Percentiles rank a stretch among this genome's conserved stretches.
These are phyloP conservation scores for Tothia fuscella DNA, from an alignment of 2,329 filamentous ascomycete genomes.

Conservation along the genomic window DNA sequence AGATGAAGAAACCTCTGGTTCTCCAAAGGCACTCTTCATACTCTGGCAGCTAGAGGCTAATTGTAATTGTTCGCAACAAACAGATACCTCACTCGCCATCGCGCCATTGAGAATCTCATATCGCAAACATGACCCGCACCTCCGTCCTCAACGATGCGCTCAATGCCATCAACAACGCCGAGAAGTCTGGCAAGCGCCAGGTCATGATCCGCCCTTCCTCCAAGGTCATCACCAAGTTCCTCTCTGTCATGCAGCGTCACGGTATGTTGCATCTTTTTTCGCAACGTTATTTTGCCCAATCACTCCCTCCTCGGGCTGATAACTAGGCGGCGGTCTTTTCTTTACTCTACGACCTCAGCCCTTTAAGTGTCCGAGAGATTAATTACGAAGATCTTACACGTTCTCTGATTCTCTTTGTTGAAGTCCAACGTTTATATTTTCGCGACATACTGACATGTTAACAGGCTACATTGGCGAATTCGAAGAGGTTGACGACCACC, in stretches of 20 bases:
- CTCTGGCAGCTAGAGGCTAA: conserved; percentile 57
- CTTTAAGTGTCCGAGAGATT: conserved; percentile 99
- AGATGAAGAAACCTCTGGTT: conserved; percentile 56
- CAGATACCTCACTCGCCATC: conserved; percentile 49
- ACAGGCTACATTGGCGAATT: conserved; percentile 98
- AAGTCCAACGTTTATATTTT: conserved; percentile 88
- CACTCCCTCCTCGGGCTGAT: conserved; percentile 70
- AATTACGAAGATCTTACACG: conserved; percentile 93
- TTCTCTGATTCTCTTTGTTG: conserved; percentile 73
- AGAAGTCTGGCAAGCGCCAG: conserved; percentile 99
- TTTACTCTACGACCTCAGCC: conserved; percentile 75
- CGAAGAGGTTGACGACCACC: conserved; percentile 98
- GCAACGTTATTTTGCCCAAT: conserved; percentile 11
- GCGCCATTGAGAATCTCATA: conserved; percentile 69
- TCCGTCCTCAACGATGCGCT: conserved; percentile 99
- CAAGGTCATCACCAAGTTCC: conserved; percentile 99
- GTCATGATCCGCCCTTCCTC: conserved; percentile 95
- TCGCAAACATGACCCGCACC: conserved; percentile 95
- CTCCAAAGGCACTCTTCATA: conserved; percentile 53
- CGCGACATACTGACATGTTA: conserved; percentile 64
- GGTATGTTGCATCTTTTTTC: conserved; percentile 52
- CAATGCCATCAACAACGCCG: conserved; percentile 99
- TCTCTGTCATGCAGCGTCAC: conserved; percentile 98
- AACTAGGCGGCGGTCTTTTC: conserved; percentile 96
- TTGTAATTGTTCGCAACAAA: conserved; percentile 22